Base-by-base conservation (phyloP, 345 rosid species). In the Brassica incana region DNA sequence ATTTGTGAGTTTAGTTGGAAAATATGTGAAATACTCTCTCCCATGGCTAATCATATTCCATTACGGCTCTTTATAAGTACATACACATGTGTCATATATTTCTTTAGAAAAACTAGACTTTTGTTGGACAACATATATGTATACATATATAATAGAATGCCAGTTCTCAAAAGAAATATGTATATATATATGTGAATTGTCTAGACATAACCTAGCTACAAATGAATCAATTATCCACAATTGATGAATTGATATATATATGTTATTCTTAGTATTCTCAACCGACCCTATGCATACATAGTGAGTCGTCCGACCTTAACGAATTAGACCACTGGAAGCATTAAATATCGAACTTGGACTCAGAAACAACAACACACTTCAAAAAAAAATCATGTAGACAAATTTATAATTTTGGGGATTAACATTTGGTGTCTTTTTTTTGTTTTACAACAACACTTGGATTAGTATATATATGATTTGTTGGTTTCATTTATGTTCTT, bases 21-120 rank as follows among this genome's bases (percentile, higher is more conserved):
- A 48, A 69, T 62, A 73, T 73, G 9, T 50, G 7, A 74, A 74
- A 48, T 11, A 74, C 36, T 40, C 59, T 25, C 15, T 73, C 12
- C 54, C 12, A 20, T 58, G 52, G 54, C 33, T 69, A 70, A 30
- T 9, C 5, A 52, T 32, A 52, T 16, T 54, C 67, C 7, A 71
- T 32, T 10, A 29, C 40, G 40, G 40, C 40, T 36, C 40, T 36
- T 36, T 36, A 60, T 61, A 61, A 5, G 5, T 23, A 16, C 29
- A 52, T 30, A 52, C 10, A 32, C 6, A 16, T 16, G 30, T 56
- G 25, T 56, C 16, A 6, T 36, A 56, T 54, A 18, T 11, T 56
- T 16, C 64, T 54, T 16, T 3, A 56, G 33, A 20, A 58, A 18
- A 71, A 7, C 40, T 8, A 50, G 62, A 50, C 1, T 29, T 69